Evolutionary conservation across 1,284 basidiomycete genomes (phyloP).

Genomic region (Ustilago lituana): DNA sequence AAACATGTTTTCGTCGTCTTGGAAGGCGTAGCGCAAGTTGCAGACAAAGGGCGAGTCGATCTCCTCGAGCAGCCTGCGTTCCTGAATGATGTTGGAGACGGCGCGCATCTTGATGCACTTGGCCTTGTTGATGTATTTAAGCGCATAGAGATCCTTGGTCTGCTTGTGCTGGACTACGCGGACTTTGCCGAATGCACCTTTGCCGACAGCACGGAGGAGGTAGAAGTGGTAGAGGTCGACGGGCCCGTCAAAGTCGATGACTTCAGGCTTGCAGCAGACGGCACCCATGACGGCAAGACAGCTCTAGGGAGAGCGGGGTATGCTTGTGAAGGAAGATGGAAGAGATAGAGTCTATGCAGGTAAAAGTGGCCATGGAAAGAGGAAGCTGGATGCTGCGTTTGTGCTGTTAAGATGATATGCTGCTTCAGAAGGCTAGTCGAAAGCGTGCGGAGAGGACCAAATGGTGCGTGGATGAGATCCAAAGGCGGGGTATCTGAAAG

Average conservation of each 20-base stretch:
- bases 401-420: no score
- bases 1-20: constrained; percentile 97
- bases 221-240: constrained; percentile 97
- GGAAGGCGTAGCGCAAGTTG: constrained; percentile 94
- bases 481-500: no score
- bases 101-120: constrained; percentile 99
- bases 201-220: constrained; percentile 90
- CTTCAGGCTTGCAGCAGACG: constrained; percentile 82
- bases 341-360: no score
- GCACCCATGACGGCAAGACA: constrained; percentile 76
- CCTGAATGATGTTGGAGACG: constrained; percentile 95
- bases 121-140: constrained; percentile 98
- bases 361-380: no score
- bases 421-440: no score
- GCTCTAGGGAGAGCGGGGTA: no score
- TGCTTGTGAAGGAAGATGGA: no score
- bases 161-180: constrained; percentile 98
- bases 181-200: constrained; percentile 98
- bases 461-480: no score
- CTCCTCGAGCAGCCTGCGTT: constrained; percentile 70
- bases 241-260: constrained; percentile 96
- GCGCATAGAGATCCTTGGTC: constrained; percentile 84
- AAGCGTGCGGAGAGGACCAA: no score
- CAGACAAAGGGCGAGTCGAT: constrained; percentile 94
- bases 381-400: no score